Evolutionary conservation across 2,329 filamentous ascomycete genomes (phyloP), one percentile per base, ranked within the genome.

Genomic region (Cladophialophora chaetospira): DNA sequence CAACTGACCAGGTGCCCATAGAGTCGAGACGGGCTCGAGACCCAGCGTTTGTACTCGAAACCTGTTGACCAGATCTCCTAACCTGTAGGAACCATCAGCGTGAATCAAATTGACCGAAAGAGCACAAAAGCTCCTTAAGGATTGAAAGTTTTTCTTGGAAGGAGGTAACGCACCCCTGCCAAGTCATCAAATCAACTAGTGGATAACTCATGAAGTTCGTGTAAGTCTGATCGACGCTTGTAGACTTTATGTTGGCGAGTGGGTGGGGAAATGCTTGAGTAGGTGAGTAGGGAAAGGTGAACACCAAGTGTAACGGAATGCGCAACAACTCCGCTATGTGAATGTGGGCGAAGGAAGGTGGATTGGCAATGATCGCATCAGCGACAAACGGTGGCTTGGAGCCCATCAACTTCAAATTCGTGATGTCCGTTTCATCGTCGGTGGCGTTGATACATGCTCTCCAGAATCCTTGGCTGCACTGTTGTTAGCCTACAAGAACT

Each of bases 141-240:
- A n/a, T n/a, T n/a, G n/a, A n/a, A n/a, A n/a, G n/a, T n/a, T n/a
- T n/a, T n/a, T n/a, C n/a, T n/a, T n/a, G n/a, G n/a, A n/a, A n/a
- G n/a, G n/a, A n/a, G n/a, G n/a, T n/a, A n/a, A n/a, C n/a, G n/a
- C n/a, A n/a, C n/a, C n/a, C n/a, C n/a, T n/a, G n/a, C n/a, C n/a
- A n/a, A n/a, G n/a, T n/a, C 61, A 49, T 49, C 31, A 49, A 25
- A 49, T 49, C 46, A 31, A 49, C 46, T 19, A 93, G 73, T 0
- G 88, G 85, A 68, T 92, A 94, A 1, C 84, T 88, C 69, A 93
- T 89, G 68, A 89, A 91, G 70, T 93, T 94, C 10, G 86, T 84
- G 67, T 89, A 89, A 17, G 83, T 84, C 1, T 82, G 78, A 65
- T 91, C 87, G 6, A 90, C 82, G 62, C 90, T 89, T 13, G 81